Evolutionary conservation across 2,329 filamentous ascomycete species (phyloP).

Genomic region (Grosmannia clavigera): DNA sequence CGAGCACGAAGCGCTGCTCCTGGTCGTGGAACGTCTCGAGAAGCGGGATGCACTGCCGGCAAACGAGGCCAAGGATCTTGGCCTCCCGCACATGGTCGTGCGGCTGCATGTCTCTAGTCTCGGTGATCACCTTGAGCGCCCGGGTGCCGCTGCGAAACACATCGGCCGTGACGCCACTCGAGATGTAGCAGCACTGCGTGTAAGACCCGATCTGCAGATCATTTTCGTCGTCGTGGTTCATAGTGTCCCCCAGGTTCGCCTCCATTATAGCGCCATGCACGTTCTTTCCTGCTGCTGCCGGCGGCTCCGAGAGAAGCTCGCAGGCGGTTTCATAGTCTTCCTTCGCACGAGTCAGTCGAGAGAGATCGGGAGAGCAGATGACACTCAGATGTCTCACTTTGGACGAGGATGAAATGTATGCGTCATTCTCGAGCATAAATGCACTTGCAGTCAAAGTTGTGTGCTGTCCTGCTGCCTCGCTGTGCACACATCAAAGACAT

Average conservation of each 20-base stretch:
- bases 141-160: constrained; percentile 57
- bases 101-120: constrained; percentile 59
- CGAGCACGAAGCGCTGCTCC: constrained; percentile 59
- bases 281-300: not conserved
- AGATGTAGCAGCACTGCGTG: constrained; percentile 39
- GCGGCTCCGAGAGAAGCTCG: constrained; percentile 5
- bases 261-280: constrained; percentile 7
- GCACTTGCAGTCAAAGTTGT: constrained; percentile 30
- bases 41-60: constrained; percentile 49
- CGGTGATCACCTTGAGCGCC: constrained; percentile 78
- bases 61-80: constrained; percentile 52
- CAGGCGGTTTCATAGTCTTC: constrained; percentile 43
- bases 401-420: constrained; percentile 45
- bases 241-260: not conserved
- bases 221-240: constrained; percentile 8
- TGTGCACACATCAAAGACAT: constrained; percentile 30
- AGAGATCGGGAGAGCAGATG: too few relatives aligned
- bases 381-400: constrained; percentile 32
- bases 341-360: constrained; percentile 25
- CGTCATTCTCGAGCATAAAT: constrained; percentile 52
- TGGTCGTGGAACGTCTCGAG: constrained; percentile 63
- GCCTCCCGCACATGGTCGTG: constrained; percentile 75
- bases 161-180: constrained; percentile 64
- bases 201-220: constrained; percentile 42
- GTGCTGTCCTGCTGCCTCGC: constrained; percentile 12